A percentile compares a stretch with the other conserved stretches of the same genome.
These are phyloP conservation scores for Bipolaris bicolor DNA, from an alignment of 2,329 filamentous ascomycete genomes.

Conservation along the genomic window DNA sequence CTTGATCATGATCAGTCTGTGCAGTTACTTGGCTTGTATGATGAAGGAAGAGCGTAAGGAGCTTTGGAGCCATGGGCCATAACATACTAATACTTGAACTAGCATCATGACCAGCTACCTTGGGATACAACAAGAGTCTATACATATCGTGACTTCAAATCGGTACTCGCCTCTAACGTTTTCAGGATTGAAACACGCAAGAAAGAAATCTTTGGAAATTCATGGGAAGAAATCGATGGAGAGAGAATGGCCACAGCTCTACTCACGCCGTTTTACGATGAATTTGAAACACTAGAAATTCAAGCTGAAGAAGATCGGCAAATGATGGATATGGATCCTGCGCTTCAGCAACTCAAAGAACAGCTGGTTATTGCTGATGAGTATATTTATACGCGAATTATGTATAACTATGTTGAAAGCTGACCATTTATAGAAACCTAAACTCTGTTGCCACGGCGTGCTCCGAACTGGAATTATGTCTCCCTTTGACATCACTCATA, in stretches of 20 bases:
- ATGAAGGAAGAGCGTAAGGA: conserved; percentile 8
- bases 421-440: background rate
- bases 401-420: background rate
- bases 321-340: background rate
- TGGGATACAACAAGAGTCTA: background rate
- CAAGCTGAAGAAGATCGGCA: background rate
- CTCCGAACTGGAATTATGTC: conserved; percentile 2
- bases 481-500: conserved; percentile 1
- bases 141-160: background rate
- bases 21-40: background rate
- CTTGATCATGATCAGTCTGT: conserved; percentile 1
- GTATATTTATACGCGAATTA: no score
- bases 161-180: background rate
- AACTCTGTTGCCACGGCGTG: background rate
- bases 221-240: background rate
- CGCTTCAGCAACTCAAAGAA: background rate
- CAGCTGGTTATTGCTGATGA: background rate
- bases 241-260: background rate
- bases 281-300: background rate
- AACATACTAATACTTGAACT: background rate
- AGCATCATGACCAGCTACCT: background rate
- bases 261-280: background rate
- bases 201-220: background rate
- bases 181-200: background rate
- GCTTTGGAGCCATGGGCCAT: background rate